These are phyloP conservation scores for Avena eriantha DNA, from an alignment of 176 grass and related monocot species.

Conservation along the genomic window DNA sequence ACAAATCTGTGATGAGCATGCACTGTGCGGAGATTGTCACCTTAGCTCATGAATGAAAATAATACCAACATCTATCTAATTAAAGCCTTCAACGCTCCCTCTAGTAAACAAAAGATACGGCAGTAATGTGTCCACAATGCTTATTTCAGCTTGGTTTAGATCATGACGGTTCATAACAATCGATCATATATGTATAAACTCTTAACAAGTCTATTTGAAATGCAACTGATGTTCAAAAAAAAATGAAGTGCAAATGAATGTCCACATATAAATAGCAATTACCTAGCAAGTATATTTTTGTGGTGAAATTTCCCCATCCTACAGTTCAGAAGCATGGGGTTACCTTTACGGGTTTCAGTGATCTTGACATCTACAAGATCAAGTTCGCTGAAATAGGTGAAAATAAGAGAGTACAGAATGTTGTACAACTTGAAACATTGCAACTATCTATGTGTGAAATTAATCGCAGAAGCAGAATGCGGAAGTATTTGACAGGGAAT, in stretches of 20 bases:
- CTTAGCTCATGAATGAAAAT: neutral
- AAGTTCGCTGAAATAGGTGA: neutral
- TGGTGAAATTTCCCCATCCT: constrained; percentile 40
- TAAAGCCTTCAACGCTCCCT: too few species aligned
- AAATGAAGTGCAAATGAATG: neutral
- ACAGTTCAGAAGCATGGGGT: constrained; percentile 30
- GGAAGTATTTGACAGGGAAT: neutral
- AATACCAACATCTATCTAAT: too few species aligned
- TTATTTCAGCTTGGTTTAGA: too few species aligned
- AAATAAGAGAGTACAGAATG: neutral
- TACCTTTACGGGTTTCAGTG: constrained; percentile 40
- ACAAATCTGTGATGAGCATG: neutral
- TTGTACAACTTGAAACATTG: neutral
- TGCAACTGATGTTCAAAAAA: too few species aligned
- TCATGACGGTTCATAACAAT: too few species aligned
- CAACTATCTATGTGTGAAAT: neutral
- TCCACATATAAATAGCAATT: neutral
- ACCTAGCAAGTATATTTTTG: neutral
- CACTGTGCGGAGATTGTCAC: neutral
- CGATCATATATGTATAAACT: too few species aligned
- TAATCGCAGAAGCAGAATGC: neutral
- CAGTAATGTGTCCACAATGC: too few species aligned
- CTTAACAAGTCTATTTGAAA: too few species aligned
- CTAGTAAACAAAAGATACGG: too few species aligned
- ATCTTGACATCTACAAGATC: constrained; percentile 44